These are phyloP conservation scores for Filosporella fistucella DNA, from an alignment of 495 filamentous ascomycete species.

Conservation along the genomic window DNA sequence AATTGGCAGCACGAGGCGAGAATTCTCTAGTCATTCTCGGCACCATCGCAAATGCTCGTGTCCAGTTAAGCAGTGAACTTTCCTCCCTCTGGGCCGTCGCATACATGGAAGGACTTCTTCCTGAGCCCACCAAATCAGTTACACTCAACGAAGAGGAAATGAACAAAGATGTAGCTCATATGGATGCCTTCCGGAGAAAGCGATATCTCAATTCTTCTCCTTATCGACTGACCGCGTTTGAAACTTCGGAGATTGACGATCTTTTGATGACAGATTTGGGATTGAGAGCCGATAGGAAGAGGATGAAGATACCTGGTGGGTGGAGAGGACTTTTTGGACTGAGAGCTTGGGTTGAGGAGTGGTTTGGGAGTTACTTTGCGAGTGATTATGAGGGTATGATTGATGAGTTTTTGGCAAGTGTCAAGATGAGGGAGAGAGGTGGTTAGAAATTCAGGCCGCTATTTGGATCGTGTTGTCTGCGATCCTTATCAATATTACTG, in stretches of 20 bases:
- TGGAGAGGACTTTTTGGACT: conserved; percentile 6
- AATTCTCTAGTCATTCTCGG: conserved; percentile 24
- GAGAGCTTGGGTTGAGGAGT: conserved; percentile 27
- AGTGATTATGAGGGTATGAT: conserved; percentile 34
- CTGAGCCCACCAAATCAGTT: not conserved
- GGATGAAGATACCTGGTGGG: not conserved
- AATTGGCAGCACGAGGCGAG: conserved; percentile 21
- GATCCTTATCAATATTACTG: no score
- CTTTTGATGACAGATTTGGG: conserved; percentile 25
- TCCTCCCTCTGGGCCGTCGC: conserved; percentile 26
- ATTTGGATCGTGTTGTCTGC: no score
- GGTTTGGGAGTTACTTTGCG: conserved; percentile 31
- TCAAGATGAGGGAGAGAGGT: no score
- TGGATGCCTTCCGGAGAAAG: conserved; percentile 16
- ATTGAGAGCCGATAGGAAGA: conserved; percentile 19
- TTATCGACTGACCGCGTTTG: not conserved
- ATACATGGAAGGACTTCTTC: conserved; percentile 22
- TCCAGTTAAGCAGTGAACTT: conserved; percentile 21
- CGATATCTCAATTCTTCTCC: conserved; percentile 15
- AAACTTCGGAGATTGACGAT: conserved; percentile 19
- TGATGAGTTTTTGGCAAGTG: conserved; percentile 23
- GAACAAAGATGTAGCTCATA: conserved; percentile 21
- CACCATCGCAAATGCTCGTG: conserved; percentile 12
- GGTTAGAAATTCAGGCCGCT: no score
- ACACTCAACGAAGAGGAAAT: conserved; percentile 5